Conservation (phyloP, 495 filamentous ascomycete genomes). For the Lepraria neglecta region DNA sequence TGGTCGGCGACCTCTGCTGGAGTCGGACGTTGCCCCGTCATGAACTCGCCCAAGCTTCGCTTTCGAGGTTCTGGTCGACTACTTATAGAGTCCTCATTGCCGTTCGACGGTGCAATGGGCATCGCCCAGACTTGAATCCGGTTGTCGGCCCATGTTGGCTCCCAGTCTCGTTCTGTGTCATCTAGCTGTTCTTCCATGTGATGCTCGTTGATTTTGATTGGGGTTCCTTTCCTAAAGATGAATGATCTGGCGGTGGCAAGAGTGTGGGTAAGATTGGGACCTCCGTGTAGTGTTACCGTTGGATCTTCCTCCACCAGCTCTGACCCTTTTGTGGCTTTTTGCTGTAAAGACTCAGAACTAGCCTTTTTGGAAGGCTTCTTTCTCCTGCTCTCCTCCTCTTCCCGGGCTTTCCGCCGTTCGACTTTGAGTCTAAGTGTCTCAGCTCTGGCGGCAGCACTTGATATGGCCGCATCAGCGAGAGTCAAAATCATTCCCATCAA, state of each 20-base stretch:
- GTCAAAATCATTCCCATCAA: constrained; percentile 78
- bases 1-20: constrained; percentile 14
- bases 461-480: constrained; percentile 56
- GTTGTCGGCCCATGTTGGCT: constrained; percentile 66
- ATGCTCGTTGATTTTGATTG: constrained; percentile 58
- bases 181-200: constrained; percentile 35
- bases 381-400: constrained; percentile 33
- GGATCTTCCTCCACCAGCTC: constrained; percentile 22
- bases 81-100: constrained; percentile 8
- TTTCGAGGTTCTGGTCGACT: constrained; percentile 44
- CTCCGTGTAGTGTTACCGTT: constrained; percentile 64
- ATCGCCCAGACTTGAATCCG: constrained; percentile 80
- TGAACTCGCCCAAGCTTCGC: constrained; percentile 55
- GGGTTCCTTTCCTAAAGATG: constrained; percentile 78
- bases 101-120: constrained; percentile 41
- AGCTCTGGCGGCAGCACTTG: constrained; percentile 33
- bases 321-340: background rate
- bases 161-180: constrained; percentile 26
- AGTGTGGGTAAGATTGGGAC: constrained; percentile 67
- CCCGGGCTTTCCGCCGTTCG: constrained; percentile 13
- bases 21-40: constrained; percentile 29
- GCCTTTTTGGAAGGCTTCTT: constrained; percentile 26
- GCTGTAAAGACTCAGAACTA: constrained; percentile 26
- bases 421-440: constrained; percentile 14
- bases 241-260: constrained; percentile 79